phyloP scores from a whole-genome alignment of 2,329 filamentous ascomycete genomes.

The Hymenoscyphus fructigenus region DNA sequence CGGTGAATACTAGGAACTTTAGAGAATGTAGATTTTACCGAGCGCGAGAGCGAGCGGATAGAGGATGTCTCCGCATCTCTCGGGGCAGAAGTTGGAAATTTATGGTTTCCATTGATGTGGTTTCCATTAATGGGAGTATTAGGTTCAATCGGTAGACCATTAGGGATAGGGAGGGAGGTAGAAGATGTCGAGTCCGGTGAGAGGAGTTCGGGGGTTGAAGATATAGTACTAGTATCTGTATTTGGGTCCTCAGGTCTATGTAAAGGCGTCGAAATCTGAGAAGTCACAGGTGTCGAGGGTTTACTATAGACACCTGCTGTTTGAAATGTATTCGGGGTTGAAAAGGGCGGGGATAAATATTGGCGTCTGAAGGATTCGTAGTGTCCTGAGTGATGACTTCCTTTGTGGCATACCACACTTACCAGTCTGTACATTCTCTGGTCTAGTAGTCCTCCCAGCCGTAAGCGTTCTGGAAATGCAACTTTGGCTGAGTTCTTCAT shows the following conservation, averaged over 20 bases:
- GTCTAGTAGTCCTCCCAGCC: conserved; percentile 75
- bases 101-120: conserved; percentile 13
- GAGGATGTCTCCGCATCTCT: conserved; percentile 50
- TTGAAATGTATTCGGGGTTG: conserved; percentile 78
- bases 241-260: conserved; percentile 31
- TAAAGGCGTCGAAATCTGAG: conserved; percentile 32
- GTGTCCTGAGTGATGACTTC: conserved; percentile 92
- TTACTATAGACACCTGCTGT: conserved; percentile 64
- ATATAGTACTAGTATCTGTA: conserved; percentile 26
- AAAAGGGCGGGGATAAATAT: conserved; percentile 73
- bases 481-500: conserved; percentile 96
- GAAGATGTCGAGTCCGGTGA: conserved; percentile 32
- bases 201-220: conserved; percentile 32
- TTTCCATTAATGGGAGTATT: conserved; percentile 12
- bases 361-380: conserved; percentile 96
- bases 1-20: conserved; percentile 24
- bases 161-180: conserved; percentile 27
- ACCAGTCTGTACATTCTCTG: conserved; percentile 81
- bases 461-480: conserved; percentile 81
- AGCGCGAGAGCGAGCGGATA: conserved; percentile 56
- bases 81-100: conserved; percentile 27
- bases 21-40: conserved; percentile 56
- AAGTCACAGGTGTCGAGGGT: conserved; percentile 27
- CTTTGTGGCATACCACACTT: conserved; percentile 89
- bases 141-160: conserved; percentile 8